Evolutionary conservation across 2,329 filamentous ascomycete species (phyloP), one percentile per base, ranked within the genome.

Genomic region (Chaetomium strumarium): DNA sequence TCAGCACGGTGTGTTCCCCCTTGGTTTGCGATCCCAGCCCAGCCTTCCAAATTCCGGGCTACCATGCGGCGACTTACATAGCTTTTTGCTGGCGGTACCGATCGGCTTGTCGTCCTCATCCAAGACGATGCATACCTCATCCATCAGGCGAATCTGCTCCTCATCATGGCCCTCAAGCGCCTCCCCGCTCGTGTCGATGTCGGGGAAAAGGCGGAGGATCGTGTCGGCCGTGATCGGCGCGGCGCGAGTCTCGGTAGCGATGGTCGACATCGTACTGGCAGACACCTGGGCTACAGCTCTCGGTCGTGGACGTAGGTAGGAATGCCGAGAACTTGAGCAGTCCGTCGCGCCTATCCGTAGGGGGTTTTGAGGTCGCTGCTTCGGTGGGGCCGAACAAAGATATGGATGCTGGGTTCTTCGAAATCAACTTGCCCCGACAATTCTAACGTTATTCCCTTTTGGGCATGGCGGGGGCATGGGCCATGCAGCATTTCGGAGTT

Each of bases 61-160:
- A 3, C 12, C n/a, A 38, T 10, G 39, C 33, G 30, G 44, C 30
- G 47, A 79, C 86, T 62, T 74, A 95, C 93, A 99, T 51, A 90
- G 82, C 77, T 99, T 99, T 81, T 99, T 97, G 83, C 88, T 96
- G 47, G 90, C 92, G 61, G 90, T 96, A 58, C 93, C 93, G 69
- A 99, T 96, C 30, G 92, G 91, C 64, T 83, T 76, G 70, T 97
- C 93, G 64, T 97, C 81, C 64, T 95, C 84, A 70, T 97, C 92
- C 43, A 95, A 76, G 16, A 99, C 93, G 68, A 99, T 97, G 79
- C 93, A 99, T 46, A 96, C 87, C 75, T 97, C 93, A 66, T 99
- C 92, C 93, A 99, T 99, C 64, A 99, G 75, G 46, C 92, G 85
- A 65, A 96, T 96, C 75, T 99, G 93, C 76, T 97, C 92, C 69